These are phyloP conservation scores for Pittosporum tobira DNA, from an alignment of 129 eudicot genomes.

Conservation along the genomic window DNA sequence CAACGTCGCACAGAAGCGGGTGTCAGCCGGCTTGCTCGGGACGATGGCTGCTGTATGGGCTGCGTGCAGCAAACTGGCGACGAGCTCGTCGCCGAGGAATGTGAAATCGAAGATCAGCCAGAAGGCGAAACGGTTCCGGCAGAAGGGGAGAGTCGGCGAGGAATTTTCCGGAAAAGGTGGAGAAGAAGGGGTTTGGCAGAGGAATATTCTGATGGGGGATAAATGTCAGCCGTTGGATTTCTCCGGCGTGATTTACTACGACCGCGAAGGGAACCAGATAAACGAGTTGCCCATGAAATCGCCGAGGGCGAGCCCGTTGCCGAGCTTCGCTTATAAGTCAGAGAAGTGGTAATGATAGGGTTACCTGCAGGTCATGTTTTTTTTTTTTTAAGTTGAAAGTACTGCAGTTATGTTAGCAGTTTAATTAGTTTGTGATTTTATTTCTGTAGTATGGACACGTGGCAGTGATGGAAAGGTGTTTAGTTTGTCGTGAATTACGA, in stretches of 20 bases:
- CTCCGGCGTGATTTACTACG: slow-evolving; percentile 40
- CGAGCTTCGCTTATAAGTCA: slow-evolving; percentile 13
- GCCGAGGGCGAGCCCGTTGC: slow-evolving; percentile 34
- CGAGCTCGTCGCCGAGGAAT: slow-evolving; percentile 2
- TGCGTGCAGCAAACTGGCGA: slow-evolving; percentile 10
- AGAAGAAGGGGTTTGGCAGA: slow-evolving; percentile 22
- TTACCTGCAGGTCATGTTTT: neutral
- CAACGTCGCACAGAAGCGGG: slow-evolving; percentile 2
- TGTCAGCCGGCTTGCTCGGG: slow-evolving; percentile 2
- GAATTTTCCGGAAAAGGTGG: neutral
- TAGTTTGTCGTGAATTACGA: too few species aligned
- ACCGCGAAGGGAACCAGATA: slow-evolving; percentile 20
- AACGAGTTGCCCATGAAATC: slow-evolving; percentile 23
- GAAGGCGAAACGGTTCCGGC: slow-evolving; percentile 12
- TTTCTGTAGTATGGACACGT: too few species aligned
- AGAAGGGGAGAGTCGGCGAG: slow-evolving; percentile 1
- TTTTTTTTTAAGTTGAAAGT: neutral
- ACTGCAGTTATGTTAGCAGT: neutral
- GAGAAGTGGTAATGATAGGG: neutral
- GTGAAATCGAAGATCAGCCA: slow-evolving; percentile 11
- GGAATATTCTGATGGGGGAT: slow-evolving; percentile 34
- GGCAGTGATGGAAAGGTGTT: too few species aligned
- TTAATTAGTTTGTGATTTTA: too few species aligned
- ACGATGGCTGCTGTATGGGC: slow-evolving; percentile 13
- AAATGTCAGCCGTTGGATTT: slow-evolving; percentile 40